Percentiles rank a stretch among this genome's conserved stretches.
Conservation (phyloP, 2,329 filamentous ascomycete genomes). For the Xylaria digitata region DNA sequence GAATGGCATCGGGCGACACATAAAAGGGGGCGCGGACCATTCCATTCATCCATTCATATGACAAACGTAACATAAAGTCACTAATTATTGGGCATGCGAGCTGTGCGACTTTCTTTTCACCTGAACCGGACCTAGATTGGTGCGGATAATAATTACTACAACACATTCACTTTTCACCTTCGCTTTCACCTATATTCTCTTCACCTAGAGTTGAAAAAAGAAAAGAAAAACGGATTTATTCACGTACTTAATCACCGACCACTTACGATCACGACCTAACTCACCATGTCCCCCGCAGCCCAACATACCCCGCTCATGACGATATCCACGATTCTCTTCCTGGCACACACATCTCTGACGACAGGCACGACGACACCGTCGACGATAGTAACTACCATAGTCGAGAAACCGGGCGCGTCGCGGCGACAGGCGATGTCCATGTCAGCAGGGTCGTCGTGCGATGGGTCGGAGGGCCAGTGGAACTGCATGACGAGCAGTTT, state of each 20-base stretch:
- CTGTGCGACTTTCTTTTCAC: not conserved
- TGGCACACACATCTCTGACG: conserved; percentile 1
- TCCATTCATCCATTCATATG: too few species aligned
- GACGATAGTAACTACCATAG: not conserved
- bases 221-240: too few species aligned
- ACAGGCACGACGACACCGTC: not conserved
- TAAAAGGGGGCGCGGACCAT: not conserved
- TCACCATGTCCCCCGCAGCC: conserved; percentile 10
- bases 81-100: not conserved
- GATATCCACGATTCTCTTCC: not conserved
- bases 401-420: not conserved
- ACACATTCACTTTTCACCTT: not conserved
- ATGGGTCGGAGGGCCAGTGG: conserved; percentile 62
- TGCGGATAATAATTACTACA: not conserved
- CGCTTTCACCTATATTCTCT: not conserved
- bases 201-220: too few species aligned
- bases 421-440: conserved; percentile 35
- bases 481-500: conserved; percentile 63
- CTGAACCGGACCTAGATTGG: not conserved
- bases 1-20: not conserved
- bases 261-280: not conserved
- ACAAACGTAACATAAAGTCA: not conserved
- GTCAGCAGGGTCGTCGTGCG: conserved; percentile 55
- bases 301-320: not conserved
- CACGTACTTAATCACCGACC: not conserved